Evolutionary conservation across 306 rosid species (phyloP).

Genomic region (Cyclanthera cordifolia): DNA sequence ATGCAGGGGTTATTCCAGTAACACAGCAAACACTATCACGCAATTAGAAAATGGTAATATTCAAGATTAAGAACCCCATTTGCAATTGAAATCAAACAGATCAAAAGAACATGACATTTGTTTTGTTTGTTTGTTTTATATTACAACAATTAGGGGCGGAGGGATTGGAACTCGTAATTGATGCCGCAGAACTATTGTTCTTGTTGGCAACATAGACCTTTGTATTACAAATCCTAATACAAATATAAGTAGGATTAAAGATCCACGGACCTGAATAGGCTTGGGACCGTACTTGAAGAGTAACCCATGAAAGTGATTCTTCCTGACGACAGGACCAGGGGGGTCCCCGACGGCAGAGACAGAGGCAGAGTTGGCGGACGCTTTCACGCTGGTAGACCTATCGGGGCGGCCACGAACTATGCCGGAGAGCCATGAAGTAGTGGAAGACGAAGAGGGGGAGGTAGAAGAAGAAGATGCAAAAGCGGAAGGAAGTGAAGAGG

Average conservation of each 20-base stretch:
- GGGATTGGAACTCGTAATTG: too few relatives aligned
- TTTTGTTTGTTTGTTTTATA: too few relatives aligned
- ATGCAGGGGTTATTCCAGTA: background rate
- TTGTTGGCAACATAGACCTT: too few relatives aligned
- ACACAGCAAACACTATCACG: background rate
- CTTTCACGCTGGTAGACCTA: constrained; percentile 33
- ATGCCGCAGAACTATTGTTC: too few relatives aligned
- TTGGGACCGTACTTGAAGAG: constrained; percentile 92
- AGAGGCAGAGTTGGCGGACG: constrained; percentile 25
- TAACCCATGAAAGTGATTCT: constrained; percentile 71
- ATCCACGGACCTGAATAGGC: constrained; percentile 62
- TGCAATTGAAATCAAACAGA: background rate
- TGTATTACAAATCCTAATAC: background rate
- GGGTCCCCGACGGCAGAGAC: constrained; percentile 21
- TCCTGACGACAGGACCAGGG: constrained; percentile 43
- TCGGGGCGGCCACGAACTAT: constrained; percentile 62
- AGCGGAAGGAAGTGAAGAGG: constrained; percentile 15
- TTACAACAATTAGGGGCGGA: too few relatives aligned
- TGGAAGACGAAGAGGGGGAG: constrained; percentile 34
- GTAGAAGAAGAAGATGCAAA: constrained; percentile 28
- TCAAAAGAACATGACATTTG: background rate
- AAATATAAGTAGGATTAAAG: background rate
- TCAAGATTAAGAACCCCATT: background rate
- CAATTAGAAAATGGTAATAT: background rate
- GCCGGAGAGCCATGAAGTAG: constrained; percentile 81